Evolutionary conservation across 441 rosid species (phyloP), one percentile per base, ranked within the genome.

Genomic region (Erysimum pusillum): DNA sequence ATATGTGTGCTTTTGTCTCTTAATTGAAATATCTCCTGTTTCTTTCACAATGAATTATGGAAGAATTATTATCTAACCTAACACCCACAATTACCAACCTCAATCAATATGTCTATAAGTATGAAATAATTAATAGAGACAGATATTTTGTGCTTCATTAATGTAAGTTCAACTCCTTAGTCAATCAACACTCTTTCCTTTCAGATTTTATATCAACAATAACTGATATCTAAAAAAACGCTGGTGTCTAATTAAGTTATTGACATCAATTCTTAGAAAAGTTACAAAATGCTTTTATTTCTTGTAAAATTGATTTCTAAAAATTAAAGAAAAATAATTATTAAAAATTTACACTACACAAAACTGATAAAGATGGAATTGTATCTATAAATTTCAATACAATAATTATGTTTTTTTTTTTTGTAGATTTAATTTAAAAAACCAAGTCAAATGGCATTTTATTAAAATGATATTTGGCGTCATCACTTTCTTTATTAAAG

Each of bases 81-180:
- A 62, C 62, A 72, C 14, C 44, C 18, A 52, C 42, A 66, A 57
- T 44, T 57, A 0, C 2, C 44, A 31, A 34, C 48, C 10, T 36
- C 58, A 44, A 34, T 56, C 34, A 34, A 44, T 74, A 3, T 64
- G 22, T 57, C 22, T 66, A n/a, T 38, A 46, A 46, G n/a, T 34
- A 66, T 10, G 39, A 36, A 22, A 28, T 25, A 25, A 18, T 22
- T 38, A 48, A 48, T 67, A 18, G 28, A 1, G 69, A 51, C 68
- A 67, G 51, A 45, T 64, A 42, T 53, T 56, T 56, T 45, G 57
- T 64, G 48, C 71, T 56, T 65, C 61, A 46, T 64, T 38, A 17
- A 49, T 49, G 42, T 28, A 17, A 25, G 3, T 57, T 75, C 60
- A 59, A 12, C 25, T 22, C 5, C 36, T 59, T 70, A 62, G 42